phyloP scores from a whole-genome alignment of 257 asterid species.

The Penstemon eatonii region DNA sequence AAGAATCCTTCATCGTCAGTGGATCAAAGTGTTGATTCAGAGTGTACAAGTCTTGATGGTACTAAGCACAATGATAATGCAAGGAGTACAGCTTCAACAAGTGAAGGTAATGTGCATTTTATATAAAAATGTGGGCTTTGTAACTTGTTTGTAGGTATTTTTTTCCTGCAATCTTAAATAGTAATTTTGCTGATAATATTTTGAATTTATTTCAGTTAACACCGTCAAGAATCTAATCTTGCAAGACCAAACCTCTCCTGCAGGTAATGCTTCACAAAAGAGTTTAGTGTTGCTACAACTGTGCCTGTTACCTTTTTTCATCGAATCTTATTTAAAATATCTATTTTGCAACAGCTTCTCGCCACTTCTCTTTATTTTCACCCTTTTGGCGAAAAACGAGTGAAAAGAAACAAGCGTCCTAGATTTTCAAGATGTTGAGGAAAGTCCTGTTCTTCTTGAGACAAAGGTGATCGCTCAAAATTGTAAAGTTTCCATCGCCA shows the following conservation, averaged over 20 bases:
- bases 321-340: neutral
- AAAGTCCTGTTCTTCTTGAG: slow-evolving; percentile 3
- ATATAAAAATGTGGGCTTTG: neutral
- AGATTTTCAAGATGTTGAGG: slow-evolving; percentile 16
- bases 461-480: neutral
- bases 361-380: slow-evolving; percentile 75
- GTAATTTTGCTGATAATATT: too few species aligned
- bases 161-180: too few species aligned
- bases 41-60: slow-evolving; percentile 46
- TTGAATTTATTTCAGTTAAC: neutral
- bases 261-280: slow-evolving; percentile 40
- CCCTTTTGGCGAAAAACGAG: slow-evolving; percentile 73
- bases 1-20: slow-evolving; percentile 63
- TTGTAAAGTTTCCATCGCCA: too few species aligned
- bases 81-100: slow-evolving; percentile 45
- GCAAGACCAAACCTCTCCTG: slow-evolving; percentile 59
- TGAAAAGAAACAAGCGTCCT: slow-evolving; percentile 61
- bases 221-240: slow-evolving; percentile 78
- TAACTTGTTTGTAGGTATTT: slow-evolving; percentile 12
- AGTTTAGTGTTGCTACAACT: slow-evolving; percentile 39
- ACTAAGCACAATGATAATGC: slow-evolving; percentile 42
- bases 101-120: slow-evolving; percentile 61
- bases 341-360: slow-evolving; percentile 56
- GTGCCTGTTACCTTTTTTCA: neutral
- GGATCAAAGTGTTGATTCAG: slow-evolving; percentile 68